Conservation (phyloP, 2,329 filamentous ascomycete genomes). For the Neodidymelliopsis sp. region DNA sequence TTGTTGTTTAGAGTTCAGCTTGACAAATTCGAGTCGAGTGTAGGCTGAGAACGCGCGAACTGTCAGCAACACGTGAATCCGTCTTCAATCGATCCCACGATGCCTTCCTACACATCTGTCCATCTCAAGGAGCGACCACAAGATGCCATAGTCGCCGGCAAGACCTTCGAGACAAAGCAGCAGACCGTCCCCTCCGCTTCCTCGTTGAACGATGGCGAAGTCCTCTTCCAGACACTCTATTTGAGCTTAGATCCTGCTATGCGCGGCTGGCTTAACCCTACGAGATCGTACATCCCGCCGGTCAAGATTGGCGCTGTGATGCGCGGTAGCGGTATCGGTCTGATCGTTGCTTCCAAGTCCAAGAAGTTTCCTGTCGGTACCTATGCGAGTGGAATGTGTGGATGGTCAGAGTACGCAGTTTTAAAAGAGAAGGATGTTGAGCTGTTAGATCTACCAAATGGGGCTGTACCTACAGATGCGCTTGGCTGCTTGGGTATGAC, state of each 20-base stretch:
- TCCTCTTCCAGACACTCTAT: slow-evolving; percentile 68
- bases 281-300: slow-evolving; percentile 71
- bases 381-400: slow-evolving; percentile 61
- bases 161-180: slow-evolving; percentile 67
- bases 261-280: slow-evolving; percentile 71
- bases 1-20: slow-evolving; percentile 2
- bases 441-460: slow-evolving; percentile 54
- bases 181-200: slow-evolving; percentile 55
- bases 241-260: slow-evolving; percentile 78
- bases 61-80: not conserved
- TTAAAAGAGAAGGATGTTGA: slow-evolving; percentile 60
- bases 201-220: slow-evolving; percentile 68
- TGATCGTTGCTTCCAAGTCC: slow-evolving; percentile 68
- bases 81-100: slow-evolving; percentile 13
- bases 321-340: slow-evolving; percentile 68
- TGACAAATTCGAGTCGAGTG: not conserved
- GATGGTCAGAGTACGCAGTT: slow-evolving; percentile 74
- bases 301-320: slow-evolving; percentile 73
- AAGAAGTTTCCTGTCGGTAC: slow-evolving; percentile 63
- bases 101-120: slow-evolving; percentile 57
- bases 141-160: slow-evolving; percentile 66
- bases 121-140: slow-evolving; percentile 70
- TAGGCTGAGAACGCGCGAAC: not conserved
- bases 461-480: slow-evolving; percentile 65
- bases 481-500: slow-evolving; percentile 65